Percentiles rank a stretch among this genome's conserved stretches.
Evolutionary conservation across 805 yeast species (phyloP).

Genomic region (Metschnikowia drakensbergensis): DNA sequence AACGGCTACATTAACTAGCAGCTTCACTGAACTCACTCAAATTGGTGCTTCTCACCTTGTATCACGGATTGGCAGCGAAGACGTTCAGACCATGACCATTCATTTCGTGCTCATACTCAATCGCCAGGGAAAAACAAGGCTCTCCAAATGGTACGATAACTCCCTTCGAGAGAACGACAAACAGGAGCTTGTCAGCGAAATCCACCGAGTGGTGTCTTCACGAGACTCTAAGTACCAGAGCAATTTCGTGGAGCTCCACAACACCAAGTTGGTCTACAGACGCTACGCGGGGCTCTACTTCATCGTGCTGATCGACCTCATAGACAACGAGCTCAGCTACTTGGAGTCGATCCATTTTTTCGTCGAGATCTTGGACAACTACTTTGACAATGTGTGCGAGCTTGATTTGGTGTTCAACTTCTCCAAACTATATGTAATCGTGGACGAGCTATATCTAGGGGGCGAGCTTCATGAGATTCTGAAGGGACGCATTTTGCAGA

Average conservation of each 20-base stretch:
- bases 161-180: conserved; percentile 29
- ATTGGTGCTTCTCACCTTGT: too few species aligned
- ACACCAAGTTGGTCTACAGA: conserved; percentile 70
- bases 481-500: conserved; percentile 58
- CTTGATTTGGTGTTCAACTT: conserved; percentile 90
- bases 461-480: conserved; percentile 91
- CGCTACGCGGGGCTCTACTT: conserved; percentile 91
- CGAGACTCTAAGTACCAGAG: conserved; percentile 83
- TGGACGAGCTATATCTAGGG: conserved; percentile 85
- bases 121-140: conserved; percentile 88
- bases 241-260: conserved; percentile 64
- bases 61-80: too few species aligned
- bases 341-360: conserved; percentile 82
- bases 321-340: conserved; percentile 78
- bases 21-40: too few species aligned
- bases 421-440: conserved; percentile 71
- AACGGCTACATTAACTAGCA: too few species aligned
- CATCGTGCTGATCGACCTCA: conserved; percentile 73
- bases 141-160: conserved; percentile 69
- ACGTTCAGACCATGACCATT: conserved; percentile 54
- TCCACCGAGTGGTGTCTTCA: conserved; percentile 74
- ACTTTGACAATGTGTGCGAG: conserved; percentile 89
- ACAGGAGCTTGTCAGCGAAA: conserved; percentile 48
- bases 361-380: conserved; percentile 83
- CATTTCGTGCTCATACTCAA: conserved; percentile 81